phyloP scores from a whole-genome alignment of 164 flowering plant genomes.

The Annona cherimola region DNA sequence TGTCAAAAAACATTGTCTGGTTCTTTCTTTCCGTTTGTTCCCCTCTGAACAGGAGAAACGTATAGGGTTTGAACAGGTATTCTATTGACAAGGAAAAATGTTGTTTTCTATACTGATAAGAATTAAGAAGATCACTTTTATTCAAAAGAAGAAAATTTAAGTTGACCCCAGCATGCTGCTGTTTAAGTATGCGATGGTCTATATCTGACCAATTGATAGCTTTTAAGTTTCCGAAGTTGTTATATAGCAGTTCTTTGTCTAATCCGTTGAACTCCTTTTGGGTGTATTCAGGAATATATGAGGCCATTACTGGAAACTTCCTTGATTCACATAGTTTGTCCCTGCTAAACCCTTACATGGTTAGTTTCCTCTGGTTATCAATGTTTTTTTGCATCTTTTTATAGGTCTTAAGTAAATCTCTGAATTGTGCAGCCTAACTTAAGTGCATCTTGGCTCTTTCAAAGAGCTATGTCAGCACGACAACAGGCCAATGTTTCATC shows the following conservation, averaged over 20 bases:
- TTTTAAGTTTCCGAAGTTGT: background rate
- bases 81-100: no score
- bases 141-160: background rate
- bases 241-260: background rate
- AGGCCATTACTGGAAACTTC: constrained; percentile 55
- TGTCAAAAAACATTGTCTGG: no score
- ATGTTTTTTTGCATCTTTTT: constrained; percentile 3
- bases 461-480: constrained; percentile 95
- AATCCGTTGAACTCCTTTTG: constrained; percentile 3
- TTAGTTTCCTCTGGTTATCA: constrained; percentile 26
- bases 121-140: background rate
- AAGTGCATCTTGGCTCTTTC: constrained; percentile 93
- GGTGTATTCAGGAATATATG: constrained; percentile 54
- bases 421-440: constrained; percentile 73
- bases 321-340: constrained; percentile 78
- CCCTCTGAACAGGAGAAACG: no score
- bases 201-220: background rate
- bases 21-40: no score
- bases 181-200: background rate
- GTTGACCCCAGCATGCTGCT: background rate
- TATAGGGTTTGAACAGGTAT: no score
- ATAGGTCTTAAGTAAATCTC: constrained; percentile 3
- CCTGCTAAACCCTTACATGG: constrained; percentile 90
- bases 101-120: background rate
- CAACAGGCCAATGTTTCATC: constrained; percentile 53